Evolutionary conservation across 2,329 filamentous ascomycete genomes (phyloP).

Genomic region (Cladophialophora carrionii): DNA sequence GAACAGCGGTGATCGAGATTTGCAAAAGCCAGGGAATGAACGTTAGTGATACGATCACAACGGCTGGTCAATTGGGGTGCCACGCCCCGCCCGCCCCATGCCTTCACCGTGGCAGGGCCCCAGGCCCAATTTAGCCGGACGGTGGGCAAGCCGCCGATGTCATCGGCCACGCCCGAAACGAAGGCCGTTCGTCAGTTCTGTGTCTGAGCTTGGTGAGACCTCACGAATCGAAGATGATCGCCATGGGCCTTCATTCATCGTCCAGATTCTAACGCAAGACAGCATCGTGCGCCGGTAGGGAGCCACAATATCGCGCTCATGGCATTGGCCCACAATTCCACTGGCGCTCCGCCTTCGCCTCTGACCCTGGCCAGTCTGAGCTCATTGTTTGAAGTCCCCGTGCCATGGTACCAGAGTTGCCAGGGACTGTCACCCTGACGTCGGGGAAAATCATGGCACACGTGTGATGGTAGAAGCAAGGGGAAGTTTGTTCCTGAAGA

Average conservation of each 20-base stretch:
- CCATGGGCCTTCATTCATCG: background rate
- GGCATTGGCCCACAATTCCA: conserved; percentile 18
- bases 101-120: background rate
- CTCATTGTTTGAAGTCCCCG: background rate
- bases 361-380: conserved; percentile 6
- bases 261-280: conserved; percentile 20
- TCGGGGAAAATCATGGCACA: conserved; percentile 10
- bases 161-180: conserved; percentile 3
- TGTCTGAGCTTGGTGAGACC: conserved; percentile 23
- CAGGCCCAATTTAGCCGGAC: background rate
- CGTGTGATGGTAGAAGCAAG: background rate
- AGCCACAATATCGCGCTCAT: conserved; percentile 5
- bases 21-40: background rate
- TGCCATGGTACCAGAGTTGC: background rate
- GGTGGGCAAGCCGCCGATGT: conserved; percentile 23
- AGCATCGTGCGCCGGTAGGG: conserved; percentile 15
- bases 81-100: background rate
- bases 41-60: background rate
- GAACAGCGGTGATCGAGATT: background rate
- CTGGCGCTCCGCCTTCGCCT: background rate
- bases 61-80: background rate
- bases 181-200: conserved; percentile 8
- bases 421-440: conserved; percentile 9
- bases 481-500: conserved; percentile 12
- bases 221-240: conserved; percentile 23